Evolutionary conservation across 164 flowering plant genomes (phyloP).

Genomic region (Annona squamosa): DNA sequence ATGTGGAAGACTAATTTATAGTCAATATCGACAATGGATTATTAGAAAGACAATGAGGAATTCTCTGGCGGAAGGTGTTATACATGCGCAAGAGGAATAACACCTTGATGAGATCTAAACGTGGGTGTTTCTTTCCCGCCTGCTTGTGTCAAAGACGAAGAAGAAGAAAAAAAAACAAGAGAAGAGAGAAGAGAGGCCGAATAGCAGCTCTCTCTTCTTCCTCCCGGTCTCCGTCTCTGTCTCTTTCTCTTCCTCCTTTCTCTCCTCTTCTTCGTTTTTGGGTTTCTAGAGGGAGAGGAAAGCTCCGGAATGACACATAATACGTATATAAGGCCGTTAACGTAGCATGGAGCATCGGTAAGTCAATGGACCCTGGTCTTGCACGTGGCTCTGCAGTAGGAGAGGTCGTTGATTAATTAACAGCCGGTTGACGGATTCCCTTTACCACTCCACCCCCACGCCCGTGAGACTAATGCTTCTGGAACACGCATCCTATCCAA

Average conservation of each 20-base stretch:
- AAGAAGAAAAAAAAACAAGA: too few relatives aligned
- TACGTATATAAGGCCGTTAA: neutral
- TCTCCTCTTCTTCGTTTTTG: neutral
- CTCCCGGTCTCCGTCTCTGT: neutral
- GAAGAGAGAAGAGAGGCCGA: neutral
- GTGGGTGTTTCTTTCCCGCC: neutral
- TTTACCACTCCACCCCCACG: too few relatives aligned
- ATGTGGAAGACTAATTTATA: neutral
- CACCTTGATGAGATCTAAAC: neutral
- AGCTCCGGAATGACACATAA: neutral
- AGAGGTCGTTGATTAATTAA: neutral
- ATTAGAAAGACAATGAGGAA: neutral
- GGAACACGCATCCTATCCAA: too few relatives aligned
- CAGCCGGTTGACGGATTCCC: neutral
- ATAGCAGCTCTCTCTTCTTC: neutral
- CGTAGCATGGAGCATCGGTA: neutral
- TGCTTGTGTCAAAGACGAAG: neutral
- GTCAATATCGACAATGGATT: neutral
- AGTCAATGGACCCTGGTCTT: neutral
- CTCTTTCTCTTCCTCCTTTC: neutral
- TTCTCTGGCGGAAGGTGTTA: neutral
- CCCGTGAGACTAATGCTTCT: too few relatives aligned
- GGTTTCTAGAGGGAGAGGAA: neutral
- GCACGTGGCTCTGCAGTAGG: neutral
- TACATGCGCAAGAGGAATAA: too few relatives aligned